phyloP scores from a whole-genome alignment of 306 rosid genomes.

The Ochetophila trinervis region DNA sequence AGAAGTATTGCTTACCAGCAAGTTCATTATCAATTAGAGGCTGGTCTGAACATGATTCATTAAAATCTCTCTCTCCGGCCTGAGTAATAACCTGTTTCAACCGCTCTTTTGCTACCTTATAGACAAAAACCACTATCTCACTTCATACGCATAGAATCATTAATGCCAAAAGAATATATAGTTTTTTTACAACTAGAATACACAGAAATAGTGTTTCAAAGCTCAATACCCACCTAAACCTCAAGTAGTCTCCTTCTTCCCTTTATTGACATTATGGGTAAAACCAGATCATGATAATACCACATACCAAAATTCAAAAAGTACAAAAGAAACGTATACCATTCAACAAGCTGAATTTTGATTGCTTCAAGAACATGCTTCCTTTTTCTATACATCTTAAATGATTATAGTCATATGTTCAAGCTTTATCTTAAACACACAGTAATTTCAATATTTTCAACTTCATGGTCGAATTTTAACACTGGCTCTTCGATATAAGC shows the following conservation, averaged over 20 bases:
- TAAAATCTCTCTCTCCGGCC: constrained; percentile 64
- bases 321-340: not conserved
- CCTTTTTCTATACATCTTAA: not conserved
- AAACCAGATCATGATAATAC: not conserved
- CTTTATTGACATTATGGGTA: not conserved
- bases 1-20: constrained; percentile 46
- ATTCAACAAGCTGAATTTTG: constrained; percentile 4
- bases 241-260: not conserved
- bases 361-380: not conserved
- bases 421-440: constrained; percentile 6
- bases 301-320: not conserved
- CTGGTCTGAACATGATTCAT: constrained; percentile 47
- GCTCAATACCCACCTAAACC: constrained; percentile 14
- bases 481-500: no score
- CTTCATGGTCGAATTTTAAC: no score
- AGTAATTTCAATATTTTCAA: not conserved
- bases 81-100: constrained; percentile 68
- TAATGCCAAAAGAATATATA: not conserved
- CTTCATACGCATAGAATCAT: constrained; percentile 21
- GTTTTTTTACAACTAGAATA: constrained; percentile 1
- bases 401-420: not conserved
- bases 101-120: constrained; percentile 74
- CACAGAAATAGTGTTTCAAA: not conserved
- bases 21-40: constrained; percentile 36
- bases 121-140: constrained; percentile 13